Evolutionary conservation across 257 asterid genomes (phyloP).

Genomic region (Handroanthus guayacan): DNA sequence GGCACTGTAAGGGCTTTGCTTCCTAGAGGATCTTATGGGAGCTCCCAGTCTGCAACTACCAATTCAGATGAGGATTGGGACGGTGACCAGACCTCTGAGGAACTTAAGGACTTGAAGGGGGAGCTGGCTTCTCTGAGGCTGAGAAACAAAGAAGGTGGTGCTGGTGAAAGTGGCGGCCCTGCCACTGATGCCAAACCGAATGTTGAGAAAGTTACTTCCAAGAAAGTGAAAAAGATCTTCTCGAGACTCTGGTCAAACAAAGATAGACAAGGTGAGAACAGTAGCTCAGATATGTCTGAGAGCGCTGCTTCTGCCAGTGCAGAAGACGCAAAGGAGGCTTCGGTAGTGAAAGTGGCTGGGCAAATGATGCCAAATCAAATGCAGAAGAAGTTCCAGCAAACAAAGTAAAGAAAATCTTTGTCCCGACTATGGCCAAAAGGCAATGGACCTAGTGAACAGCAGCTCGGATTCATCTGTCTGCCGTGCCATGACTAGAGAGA

Average conservation of each 20-base stretch:
- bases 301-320: slow-evolving; percentile 78
- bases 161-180: background rate
- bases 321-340: slow-evolving; percentile 52
- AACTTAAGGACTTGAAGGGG: slow-evolving; percentile 69
- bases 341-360: background rate
- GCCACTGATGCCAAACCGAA: slow-evolving; percentile 40
- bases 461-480: background rate
- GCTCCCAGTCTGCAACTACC: slow-evolving; percentile 83
- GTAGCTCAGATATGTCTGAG: slow-evolving; percentile 88
- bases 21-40: slow-evolving; percentile 70
- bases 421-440: background rate
- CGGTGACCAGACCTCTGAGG: slow-evolving; percentile 66
- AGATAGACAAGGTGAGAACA: slow-evolving; percentile 71
- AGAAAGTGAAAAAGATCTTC: slow-evolving; percentile 64
- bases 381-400: slow-evolving; percentile 26
- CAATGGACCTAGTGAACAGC: background rate
- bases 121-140: slow-evolving; percentile 64
- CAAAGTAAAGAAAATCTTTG: slow-evolving; percentile 18
- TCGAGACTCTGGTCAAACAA: slow-evolving; percentile 80
- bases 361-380: slow-evolving; percentile 6
- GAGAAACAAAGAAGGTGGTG: slow-evolving; percentile 41
- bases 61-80: slow-evolving; percentile 91
- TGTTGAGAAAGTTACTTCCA: slow-evolving; percentile 49
- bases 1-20: slow-evolving; percentile 57
- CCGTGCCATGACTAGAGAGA: background rate